A percentile compares a stretch with the other conserved stretches of the same genome.
phyloP scores from a whole-genome alignment of 768 basidiomycete species.

The Auriscalpium vulgare region DNA sequence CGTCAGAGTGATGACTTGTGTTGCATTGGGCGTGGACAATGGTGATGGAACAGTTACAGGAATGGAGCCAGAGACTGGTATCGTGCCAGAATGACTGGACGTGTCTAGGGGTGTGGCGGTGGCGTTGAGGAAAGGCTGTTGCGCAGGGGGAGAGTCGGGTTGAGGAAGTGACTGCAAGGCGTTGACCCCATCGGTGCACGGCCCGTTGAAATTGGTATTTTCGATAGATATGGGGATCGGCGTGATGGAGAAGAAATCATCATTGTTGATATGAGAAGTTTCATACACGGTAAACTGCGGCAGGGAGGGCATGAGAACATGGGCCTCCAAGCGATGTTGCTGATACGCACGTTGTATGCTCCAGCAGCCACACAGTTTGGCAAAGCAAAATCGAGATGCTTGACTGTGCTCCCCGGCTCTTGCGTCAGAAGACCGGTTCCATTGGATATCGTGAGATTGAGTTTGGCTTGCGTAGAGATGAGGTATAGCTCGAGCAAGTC shows the following conservation, averaged over 20 bases:
- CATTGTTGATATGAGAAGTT: conserved; percentile 28
- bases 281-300: conserved; percentile 44
- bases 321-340: neutral
- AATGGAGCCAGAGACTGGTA: neutral
- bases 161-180: conserved; percentile 19
- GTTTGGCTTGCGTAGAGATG: conserved; percentile 30
- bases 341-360: conserved; percentile 33
- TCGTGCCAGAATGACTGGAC: neutral
- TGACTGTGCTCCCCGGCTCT: conserved; percentile 37
- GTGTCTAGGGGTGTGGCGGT: conserved; percentile 1
- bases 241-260: conserved; percentile 34
- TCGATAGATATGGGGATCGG: conserved; percentile 25
- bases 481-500: conserved; percentile 38
- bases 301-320: neutral
- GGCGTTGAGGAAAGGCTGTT: conserved; percentile 19
- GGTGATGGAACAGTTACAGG: neutral
- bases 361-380: conserved; percentile 35
- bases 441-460: conserved; percentile 38
- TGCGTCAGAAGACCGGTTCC: conserved; percentile 31
- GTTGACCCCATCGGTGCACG: conserved; percentile 19
- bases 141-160: conserved; percentile 15
- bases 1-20: neutral
- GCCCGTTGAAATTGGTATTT: conserved; percentile 7
- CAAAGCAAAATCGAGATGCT: conserved; percentile 28
- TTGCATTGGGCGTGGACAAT: neutral